Base-by-base conservation (phyloP, 2,329 filamentous ascomycete genomes). In the Fusarium haematococcum region DNA sequence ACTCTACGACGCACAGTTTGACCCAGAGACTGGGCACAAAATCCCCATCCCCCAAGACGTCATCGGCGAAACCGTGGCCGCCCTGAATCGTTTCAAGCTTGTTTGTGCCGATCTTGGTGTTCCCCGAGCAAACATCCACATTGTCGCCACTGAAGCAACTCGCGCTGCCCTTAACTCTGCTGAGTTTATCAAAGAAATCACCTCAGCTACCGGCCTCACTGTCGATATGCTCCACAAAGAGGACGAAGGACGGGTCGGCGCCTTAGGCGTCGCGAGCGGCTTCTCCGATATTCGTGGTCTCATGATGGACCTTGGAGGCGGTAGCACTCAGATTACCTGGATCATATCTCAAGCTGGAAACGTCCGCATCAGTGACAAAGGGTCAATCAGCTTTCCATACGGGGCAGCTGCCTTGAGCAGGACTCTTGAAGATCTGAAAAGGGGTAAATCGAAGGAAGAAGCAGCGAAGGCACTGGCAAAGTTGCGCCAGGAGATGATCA, bases 281-380 rank as follows among this genome's bases (percentile, higher is more conserved):
- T 89, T 92, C 70, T 85, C 85, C 2, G 81, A 83, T 33, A 87
- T 93, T 18, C 86, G 86, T 57, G 92, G 92, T 0, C 81, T 94
- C 27, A 90, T 93, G 20, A 93, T 94, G 91, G 92, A 94, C 82
- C 84, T 94, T 4, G 92, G 92, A 16, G 91, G 92, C n/a, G 92
- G 92, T 3, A 92, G 90, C 77, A 92, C 90, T 33, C 92, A 94
- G 79, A 86, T 94, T 71, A 92, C 90, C 14, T 93, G 91, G 91
- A 87, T 94, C 78, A 81, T 87, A 54, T 86, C 86, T 8, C 80
- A 84, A 18, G 79, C 85, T 6, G 89, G 89, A 0, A 79, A 83
- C 1, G 84, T 91, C 13, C 77, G 82, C n/a, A 88, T 89, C 67
- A 87, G 88, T 33, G 83, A 87, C 1, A 80, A 80, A 11, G 90